A percentile compares a stretch with the other conserved stretches of the same genome.
phyloP scores from a whole-genome alignment of 805 yeast species.

The Ascoidea asiatica region DNA sequence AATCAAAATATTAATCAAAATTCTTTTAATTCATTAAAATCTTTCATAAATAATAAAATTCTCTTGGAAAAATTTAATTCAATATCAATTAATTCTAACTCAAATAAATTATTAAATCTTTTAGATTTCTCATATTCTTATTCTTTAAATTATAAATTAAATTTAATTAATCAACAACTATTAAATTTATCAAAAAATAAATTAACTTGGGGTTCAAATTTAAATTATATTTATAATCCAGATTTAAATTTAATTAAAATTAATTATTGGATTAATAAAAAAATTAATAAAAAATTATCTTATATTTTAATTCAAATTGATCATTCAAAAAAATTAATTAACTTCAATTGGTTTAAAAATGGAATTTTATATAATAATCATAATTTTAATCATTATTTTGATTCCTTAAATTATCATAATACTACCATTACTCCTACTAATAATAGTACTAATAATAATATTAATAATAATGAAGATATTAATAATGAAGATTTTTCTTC shows the following conservation, averaged over 20 bases:
- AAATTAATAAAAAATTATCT: slow-evolving; percentile 2
- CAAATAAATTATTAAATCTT: slow-evolving; percentile 4
- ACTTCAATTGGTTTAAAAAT: slow-evolving; percentile 9
- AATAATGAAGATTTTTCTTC: background rate
- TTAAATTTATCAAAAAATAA: slow-evolving; percentile 4
- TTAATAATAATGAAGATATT: background rate
- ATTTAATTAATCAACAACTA: slow-evolving; percentile 5
- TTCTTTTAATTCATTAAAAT: slow-evolving; percentile 3
- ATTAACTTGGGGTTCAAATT: slow-evolving; percentile 10
- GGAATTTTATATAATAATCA: slow-evolving; percentile 3
- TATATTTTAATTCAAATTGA: slow-evolving; percentile 4
- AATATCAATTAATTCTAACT: background rate
- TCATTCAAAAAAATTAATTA: slow-evolving; percentile 2
- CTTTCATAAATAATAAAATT: slow-evolving; percentile 2
- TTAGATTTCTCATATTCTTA: slow-evolving; percentile 7
- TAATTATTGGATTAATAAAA: slow-evolving; percentile 9
- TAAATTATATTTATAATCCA: slow-evolving; percentile 2
- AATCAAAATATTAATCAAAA: slow-evolving; percentile 1
- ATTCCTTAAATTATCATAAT: background rate
- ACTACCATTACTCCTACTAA: background rate
- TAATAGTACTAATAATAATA: background rate
- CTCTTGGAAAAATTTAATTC: slow-evolving; percentile 1
- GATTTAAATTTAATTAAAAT: slow-evolving; percentile 5
- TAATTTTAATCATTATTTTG: slow-evolving; percentile 4
- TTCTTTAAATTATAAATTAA: slow-evolving; percentile 7